Evolutionary conservation across 129 eudicot species (phyloP), one percentile per base, ranked within the genome.

Genomic region (Flaveria ramosissima): DNA sequence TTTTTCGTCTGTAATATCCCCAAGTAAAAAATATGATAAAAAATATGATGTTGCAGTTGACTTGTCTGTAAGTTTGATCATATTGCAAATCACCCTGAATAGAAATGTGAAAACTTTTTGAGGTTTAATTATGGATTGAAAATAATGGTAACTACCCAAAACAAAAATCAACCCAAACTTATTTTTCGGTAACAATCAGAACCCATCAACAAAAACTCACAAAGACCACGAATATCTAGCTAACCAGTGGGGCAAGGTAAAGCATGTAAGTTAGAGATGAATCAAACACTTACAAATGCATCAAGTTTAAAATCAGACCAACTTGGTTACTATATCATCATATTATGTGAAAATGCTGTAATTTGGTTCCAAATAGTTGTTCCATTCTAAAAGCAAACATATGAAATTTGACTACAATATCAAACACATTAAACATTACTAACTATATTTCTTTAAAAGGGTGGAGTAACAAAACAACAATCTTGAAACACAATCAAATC

Each of bases 391-490:
- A 52, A 63, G 69, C 73, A 68, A 36, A 12, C 39, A 19, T 5
- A 17, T 26, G 60, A 70, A 20, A 13, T 48, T 48, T 15, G 27
- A 71, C 61, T n/a, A 50, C 45, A 51, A 71, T 27, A 50, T 48
- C 19, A 74, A 30, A 30, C 36, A 30, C 4, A 30, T 30, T 30
- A 30, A 30, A 30, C 4, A 30, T 30, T 30, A 30, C 6, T 30
- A 30, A 30, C 36, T 30, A 4, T 30, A 30, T 30, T 30, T 19
- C 72, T 48, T 76, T 19, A 3, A 48, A 51, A 48, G 68, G 21
- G 30, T 19, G 51, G 51, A 48, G 23, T 48, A 77, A 26, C 67
- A 77, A 65, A 76, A 66, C 19, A 65, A 32, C 72, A 76, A 64
- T 64, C 79, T 27, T 10, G 60, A 76, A 32, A 77, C 56, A 19